phyloP scores from a whole-genome alignment of 1,284 basidiomycete species.

The Phenoliferia sp. region DNA sequence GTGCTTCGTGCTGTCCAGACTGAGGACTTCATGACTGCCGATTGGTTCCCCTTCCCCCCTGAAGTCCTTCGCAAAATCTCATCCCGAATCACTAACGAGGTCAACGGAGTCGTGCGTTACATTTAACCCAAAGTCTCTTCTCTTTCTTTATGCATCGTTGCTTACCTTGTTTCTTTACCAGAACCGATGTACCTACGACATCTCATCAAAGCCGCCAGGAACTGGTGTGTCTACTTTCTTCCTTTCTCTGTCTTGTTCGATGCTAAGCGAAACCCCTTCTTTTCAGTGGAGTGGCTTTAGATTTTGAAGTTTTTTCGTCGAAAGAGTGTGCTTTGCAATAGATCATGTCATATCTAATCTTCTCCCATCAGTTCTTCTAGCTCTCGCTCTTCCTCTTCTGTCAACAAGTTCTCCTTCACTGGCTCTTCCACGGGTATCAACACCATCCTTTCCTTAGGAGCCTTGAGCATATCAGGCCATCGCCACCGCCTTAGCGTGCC shows the following conservation, averaged over 20 bases:
- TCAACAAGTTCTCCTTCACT: conserved; percentile 21
- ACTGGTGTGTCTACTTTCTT: not conserved
- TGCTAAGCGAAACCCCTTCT: not conserved
- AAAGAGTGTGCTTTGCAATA: not conserved
- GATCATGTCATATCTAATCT: conserved; percentile 1
- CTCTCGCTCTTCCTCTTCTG: conserved; percentile 32
- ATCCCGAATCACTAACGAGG: conserved; percentile 97
- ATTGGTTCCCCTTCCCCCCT: conserved; percentile 92
- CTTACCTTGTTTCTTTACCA: not conserved
- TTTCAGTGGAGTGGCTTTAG: conserved; percentile 42
- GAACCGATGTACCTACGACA: conserved; percentile 91
- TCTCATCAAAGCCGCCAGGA: conserved; percentile 94
- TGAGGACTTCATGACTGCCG: conserved; percentile 97
- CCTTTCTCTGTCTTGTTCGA: not conserved
- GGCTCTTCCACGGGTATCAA: conserved; percentile 12
- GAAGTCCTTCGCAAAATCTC: conserved; percentile 87
- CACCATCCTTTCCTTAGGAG: conserved; percentile 10
- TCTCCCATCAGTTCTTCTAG: conserved; percentile 30
- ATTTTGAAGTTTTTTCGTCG: not conserved
- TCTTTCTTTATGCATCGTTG: not conserved
- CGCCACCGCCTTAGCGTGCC: conserved; percentile 71
- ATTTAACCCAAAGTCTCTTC: conserved; percentile 25
- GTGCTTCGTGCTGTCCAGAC: conserved; percentile 84
- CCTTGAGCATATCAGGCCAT: conserved; percentile 21
- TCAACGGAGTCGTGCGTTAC: conserved; percentile 46